Evolutionary conservation across 768 basidiomycete species (phyloP).

Genomic region (Glaciozyma antarctica): DNA sequence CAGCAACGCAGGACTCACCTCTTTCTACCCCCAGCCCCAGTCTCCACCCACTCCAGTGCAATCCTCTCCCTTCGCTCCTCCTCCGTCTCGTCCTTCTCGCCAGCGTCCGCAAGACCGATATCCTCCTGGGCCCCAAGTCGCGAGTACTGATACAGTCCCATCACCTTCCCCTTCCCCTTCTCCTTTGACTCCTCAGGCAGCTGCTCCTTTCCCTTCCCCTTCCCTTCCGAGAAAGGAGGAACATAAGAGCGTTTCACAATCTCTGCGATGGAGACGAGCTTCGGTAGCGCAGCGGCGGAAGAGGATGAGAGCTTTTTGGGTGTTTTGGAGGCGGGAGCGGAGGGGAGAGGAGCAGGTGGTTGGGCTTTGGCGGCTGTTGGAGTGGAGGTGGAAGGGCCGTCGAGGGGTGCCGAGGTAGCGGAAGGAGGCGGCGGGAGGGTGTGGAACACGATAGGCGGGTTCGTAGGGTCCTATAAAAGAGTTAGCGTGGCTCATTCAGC

Average conservation of each 20-base stretch:
- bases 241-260: not conserved
- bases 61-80: no score
- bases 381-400: not conserved
- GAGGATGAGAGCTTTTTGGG: not conserved
- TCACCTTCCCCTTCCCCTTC: not conserved
- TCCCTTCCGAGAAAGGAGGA: slow-evolving; percentile 10
- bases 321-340: not conserved
- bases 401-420: not conserved
- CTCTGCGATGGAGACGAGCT: not conserved
- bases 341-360: not conserved
- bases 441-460: not conserved
- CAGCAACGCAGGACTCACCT: no score
- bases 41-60: no score
- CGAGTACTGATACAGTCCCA: no score
- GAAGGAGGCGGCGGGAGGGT: not conserved
- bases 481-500: not conserved
- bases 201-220: not conserved
- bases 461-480: not conserved
- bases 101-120: no score
- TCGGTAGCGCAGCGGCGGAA: not conserved
- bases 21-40: no score
- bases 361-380: not conserved
- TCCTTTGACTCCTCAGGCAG: not conserved
- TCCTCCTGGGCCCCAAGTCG: no score
- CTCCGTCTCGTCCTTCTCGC: no score